A percentile compares a stretch with the other conserved stretches of the same genome.
phyloP scores from a whole-genome alignment of 73 alveolate genomes.

The Diophrys appendiculata region DNA sequence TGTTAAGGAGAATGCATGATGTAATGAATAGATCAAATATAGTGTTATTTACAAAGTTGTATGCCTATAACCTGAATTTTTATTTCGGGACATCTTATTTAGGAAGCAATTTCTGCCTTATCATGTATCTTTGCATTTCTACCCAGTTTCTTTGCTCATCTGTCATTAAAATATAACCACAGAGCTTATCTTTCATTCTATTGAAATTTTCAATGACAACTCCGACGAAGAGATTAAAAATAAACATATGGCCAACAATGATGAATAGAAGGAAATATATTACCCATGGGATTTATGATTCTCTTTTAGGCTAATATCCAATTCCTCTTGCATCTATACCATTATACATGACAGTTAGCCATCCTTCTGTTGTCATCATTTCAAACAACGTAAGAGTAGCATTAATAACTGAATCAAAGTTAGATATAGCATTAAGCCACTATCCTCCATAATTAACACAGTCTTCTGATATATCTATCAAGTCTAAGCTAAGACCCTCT shows the following conservation, averaged over 20 bases:
- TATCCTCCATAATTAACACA: slow-evolving; percentile 34
- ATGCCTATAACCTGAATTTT: not conserved
- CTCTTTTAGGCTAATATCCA: slow-evolving; percentile 19
- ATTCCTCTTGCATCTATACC: slow-evolving; percentile 48
- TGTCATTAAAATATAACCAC: slow-evolving; percentile 13
- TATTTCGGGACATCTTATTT: not conserved
- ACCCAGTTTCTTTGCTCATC: slow-evolving; percentile 32
- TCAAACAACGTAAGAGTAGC: slow-evolving; percentile 33
- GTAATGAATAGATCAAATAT: slow-evolving; percentile 33
- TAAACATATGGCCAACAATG: slow-evolving; percentile 34
- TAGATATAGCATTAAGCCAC: slow-evolving; percentile 32
- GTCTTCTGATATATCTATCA: slow-evolving; percentile 11
- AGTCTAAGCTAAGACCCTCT: not conserved
- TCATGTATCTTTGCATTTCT: slow-evolving; percentile 20
- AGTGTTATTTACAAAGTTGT: slow-evolving; percentile 1
- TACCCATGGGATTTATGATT: not conserved
- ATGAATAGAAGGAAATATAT: slow-evolving; percentile 30
- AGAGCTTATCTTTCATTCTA: slow-evolving; percentile 30
- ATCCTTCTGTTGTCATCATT: slow-evolving; percentile 46
- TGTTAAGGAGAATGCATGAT: slow-evolving; percentile 71
- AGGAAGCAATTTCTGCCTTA: not conserved
- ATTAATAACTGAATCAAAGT: slow-evolving; percentile 37
- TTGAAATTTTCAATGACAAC: slow-evolving; percentile 37
- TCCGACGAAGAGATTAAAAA: slow-evolving; percentile 39
- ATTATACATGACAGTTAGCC: slow-evolving; percentile 27